Percentiles rank a stretch among this genome's conserved stretches.
Evolutionary conservation across 2,329 filamentous ascomycete genomes (phyloP).

Genomic region (Epichloe amarillans): DNA sequence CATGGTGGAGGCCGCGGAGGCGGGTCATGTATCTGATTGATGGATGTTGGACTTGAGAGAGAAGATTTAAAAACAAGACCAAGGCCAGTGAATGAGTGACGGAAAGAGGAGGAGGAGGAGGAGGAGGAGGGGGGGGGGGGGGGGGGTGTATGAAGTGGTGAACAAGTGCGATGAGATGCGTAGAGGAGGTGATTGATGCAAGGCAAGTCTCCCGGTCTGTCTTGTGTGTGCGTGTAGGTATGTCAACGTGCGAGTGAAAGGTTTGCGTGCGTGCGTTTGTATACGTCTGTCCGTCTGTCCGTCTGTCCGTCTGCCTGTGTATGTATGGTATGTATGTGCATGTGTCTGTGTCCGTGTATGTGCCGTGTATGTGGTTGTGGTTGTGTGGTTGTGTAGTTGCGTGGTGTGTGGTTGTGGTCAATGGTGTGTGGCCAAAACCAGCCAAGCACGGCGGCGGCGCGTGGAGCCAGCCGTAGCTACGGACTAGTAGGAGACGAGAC

Average conservation of each 20-base stretch:
- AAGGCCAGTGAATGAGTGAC: neutral
- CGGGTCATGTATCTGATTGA: conserved; percentile 18
- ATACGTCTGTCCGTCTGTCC: neutral
- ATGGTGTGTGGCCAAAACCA: neutral
- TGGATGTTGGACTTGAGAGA: neutral
- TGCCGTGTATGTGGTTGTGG: neutral
- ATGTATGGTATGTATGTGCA: neutral
- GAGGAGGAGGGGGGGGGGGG: neutral
- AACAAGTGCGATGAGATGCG: neutral
- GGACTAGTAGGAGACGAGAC: neutral
- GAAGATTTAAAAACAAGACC: neutral
- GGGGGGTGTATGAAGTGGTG: neutral
- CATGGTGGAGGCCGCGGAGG: conserved; percentile 18
- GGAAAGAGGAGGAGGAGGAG: neutral
- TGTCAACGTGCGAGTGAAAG: neutral
- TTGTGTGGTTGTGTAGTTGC: neutral
- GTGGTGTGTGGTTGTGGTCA: neutral
- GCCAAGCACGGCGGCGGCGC: neutral
- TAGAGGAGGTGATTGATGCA: neutral
- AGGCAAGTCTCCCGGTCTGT: neutral
- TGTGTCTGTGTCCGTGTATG: neutral
- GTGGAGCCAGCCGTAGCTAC: neutral
- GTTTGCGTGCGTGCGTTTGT: neutral
- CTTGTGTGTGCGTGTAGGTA: neutral
- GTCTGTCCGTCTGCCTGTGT: neutral